Conservation (phyloP, 805 yeast genomes). For the Myxozyma neglecta region DNA sequence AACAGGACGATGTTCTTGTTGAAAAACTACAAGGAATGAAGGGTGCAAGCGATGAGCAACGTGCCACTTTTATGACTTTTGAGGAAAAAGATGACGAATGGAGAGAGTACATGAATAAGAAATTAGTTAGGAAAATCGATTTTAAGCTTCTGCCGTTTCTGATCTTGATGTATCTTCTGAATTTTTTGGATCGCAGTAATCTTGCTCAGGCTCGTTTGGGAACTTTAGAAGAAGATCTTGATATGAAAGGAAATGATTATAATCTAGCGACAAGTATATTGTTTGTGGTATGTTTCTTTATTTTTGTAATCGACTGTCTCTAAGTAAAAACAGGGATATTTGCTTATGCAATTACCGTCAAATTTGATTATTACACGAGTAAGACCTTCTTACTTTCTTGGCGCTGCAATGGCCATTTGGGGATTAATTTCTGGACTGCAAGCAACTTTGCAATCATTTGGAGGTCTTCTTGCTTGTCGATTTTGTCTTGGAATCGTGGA, state of each 20-base stretch:
- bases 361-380: conserved; percentile 32
- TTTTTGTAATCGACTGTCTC: background rate
- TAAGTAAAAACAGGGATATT: conserved; percentile 40
- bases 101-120: background rate
- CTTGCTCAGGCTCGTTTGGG: conserved; percentile 50
- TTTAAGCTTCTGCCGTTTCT: conserved; percentile 33
- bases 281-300: conserved; percentile 45
- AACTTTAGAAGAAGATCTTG: conserved; percentile 45
- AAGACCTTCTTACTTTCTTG: conserved; percentile 43
- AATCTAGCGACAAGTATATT: conserved; percentile 47
- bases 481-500: conserved; percentile 43
- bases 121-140: conserved; percentile 25
- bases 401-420: conserved; percentile 45
- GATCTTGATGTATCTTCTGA: conserved; percentile 33
- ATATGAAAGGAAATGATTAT: conserved; percentile 45
- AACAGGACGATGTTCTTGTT: background rate
- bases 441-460: conserved; percentile 40
- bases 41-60: background rate
- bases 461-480: conserved; percentile 43
- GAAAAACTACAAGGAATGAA: background rate
- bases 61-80: background rate
- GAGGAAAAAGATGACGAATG: background rate
- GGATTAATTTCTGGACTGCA: conserved; percentile 40
- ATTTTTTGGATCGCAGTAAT: conserved; percentile 49
- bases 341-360: conserved; percentile 32